phyloP scores from a whole-genome alignment of 257 asterid species.

The Eucommia ulmoides region DNA sequence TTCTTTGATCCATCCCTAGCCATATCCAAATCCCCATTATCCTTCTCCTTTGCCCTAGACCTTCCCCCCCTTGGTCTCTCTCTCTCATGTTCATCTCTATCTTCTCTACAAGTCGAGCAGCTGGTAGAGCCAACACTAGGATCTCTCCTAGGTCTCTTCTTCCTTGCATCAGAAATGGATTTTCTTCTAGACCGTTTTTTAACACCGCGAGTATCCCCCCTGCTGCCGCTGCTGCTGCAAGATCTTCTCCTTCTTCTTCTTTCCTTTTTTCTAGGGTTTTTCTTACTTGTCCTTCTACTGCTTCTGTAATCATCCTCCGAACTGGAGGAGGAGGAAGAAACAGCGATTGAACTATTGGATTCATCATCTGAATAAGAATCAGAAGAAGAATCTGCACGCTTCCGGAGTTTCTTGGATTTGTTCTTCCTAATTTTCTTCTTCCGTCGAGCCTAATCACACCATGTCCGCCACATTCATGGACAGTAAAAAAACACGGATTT shows the following conservation, averaged over 20 bases:
- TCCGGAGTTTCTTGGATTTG: slow-evolving; percentile 38
- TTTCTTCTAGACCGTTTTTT: slow-evolving; percentile 39
- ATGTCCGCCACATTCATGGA: slow-evolving; percentile 5
- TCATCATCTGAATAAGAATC: slow-evolving; percentile 43
- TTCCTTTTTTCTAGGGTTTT: slow-evolving; percentile 15
- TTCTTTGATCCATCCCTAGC: slow-evolving; percentile 9
- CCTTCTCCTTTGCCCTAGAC: slow-evolving; percentile 14
- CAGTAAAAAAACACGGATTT: neutral
- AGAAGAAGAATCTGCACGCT: slow-evolving; percentile 27
- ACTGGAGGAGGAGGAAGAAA: slow-evolving; percentile 25
- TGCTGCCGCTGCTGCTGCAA: slow-evolving; percentile 18
- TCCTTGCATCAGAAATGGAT: slow-evolving; percentile 22
- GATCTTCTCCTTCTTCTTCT: slow-evolving; percentile 30
- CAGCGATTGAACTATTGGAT: slow-evolving; percentile 38
- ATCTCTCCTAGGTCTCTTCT: slow-evolving; percentile 39
- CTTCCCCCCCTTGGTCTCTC: slow-evolving; percentile 7
- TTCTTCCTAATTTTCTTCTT: slow-evolving; percentile 45
- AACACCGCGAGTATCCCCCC: slow-evolving; percentile 14
- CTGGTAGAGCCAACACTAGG: slow-evolving; percentile 34
- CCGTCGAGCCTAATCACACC: slow-evolving; percentile 21
- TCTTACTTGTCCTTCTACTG: slow-evolving; percentile 24
- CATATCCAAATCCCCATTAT: slow-evolving; percentile 9
- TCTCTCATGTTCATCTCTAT: slow-evolving; percentile 21
- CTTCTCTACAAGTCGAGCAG: slow-evolving; percentile 35
- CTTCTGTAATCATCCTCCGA: slow-evolving; percentile 23